phyloP scores from a whole-genome alignment of 257 asterid species.

The Mitragyna speciosa region DNA sequence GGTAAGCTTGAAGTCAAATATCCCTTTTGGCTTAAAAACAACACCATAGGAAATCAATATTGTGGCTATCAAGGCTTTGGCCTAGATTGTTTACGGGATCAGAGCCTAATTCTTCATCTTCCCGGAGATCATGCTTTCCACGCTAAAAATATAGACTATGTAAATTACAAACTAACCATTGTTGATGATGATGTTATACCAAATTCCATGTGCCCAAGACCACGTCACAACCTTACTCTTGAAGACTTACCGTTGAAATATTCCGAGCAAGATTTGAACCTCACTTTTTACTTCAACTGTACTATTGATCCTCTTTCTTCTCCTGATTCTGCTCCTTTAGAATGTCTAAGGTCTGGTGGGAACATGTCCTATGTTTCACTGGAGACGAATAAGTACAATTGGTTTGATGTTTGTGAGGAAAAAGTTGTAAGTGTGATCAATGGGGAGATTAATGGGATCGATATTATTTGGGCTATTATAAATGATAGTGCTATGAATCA shows the following conservation, averaged over 20 bases:
- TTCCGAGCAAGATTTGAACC: neutral
- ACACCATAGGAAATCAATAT: neutral
- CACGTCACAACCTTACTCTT: conserved; percentile 22
- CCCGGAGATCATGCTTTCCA: neutral
- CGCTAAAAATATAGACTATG: conserved; percentile 4
- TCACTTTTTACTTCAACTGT: conserved; percentile 30
- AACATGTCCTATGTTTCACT: neutral
- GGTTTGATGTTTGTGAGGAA: conserved; percentile 19
- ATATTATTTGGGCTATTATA: neutral
- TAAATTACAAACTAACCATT: neutral
- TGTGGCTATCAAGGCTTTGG: conserved; percentile 38
- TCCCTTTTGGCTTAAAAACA: conserved; percentile 24
- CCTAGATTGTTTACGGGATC: neutral
- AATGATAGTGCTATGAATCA: conserved; percentile 13
- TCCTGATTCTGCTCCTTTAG: neutral
- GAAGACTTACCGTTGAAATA: conserved; percentile 6
- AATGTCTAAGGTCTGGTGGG: conserved; percentile 9
- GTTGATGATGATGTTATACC: conserved; percentile 4
- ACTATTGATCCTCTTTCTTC: neutral
- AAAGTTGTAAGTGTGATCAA: conserved; percentile 21
- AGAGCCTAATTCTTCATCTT: neutral
- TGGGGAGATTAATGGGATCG: neutral
- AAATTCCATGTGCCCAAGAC: conserved; percentile 9
- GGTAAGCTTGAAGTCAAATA: conserved; percentile 14
- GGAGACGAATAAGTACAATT: neutral